Evolutionary conservation across 2,329 filamentous ascomycete genomes (phyloP).

Genomic region (Kalmusia sp.): DNA sequence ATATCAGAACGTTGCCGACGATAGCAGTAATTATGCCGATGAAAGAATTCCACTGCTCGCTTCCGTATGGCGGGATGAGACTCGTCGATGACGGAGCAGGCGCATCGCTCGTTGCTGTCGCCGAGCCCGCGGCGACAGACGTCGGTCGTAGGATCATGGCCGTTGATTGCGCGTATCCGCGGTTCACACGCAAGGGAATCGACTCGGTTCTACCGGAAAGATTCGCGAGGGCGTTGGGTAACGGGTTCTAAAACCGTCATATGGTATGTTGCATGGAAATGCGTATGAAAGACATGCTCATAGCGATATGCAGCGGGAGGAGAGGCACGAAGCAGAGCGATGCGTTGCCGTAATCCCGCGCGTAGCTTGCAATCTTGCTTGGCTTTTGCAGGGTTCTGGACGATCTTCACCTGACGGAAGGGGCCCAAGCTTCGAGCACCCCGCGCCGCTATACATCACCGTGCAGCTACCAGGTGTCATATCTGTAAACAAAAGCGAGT

Average conservation of each 20-base stretch:
- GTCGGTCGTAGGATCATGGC: slow-evolving; percentile 35
- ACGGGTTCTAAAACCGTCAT: slow-evolving; percentile 10
- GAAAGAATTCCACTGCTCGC: slow-evolving; percentile 78
- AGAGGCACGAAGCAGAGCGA: not conserved
- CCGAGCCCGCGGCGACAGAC: slow-evolving; percentile 32
- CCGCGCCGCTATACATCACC: slow-evolving; percentile 19
- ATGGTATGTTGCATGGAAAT: slow-evolving; percentile 13
- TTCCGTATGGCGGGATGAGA: slow-evolving; percentile 18
- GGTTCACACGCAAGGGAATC: slow-evolving; percentile 15
- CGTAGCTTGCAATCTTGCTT: slow-evolving; percentile 9
- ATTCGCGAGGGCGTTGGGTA: slow-evolving; percentile 8
- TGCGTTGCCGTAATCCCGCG: slow-evolving; percentile 14
- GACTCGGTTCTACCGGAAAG: not conserved
- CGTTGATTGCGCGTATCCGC: slow-evolving; percentile 5
- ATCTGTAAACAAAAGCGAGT: no score
- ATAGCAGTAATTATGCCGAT: slow-evolving; percentile 96
- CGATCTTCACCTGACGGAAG: slow-evolving; percentile 24
- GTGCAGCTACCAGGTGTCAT: slow-evolving; percentile 16
- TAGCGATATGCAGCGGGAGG: not conserved
- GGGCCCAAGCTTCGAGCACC: slow-evolving; percentile 14
- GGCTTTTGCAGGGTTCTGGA: slow-evolving; percentile 10
- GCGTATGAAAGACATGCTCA: slow-evolving; percentile 22
- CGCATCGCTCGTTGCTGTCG: slow-evolving; percentile 17
- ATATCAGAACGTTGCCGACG: slow-evolving; percentile 90
- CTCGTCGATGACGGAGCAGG: slow-evolving; percentile 16